Percentiles rank a stretch among this genome's conserved stretches.
phyloP scores from a whole-genome alignment of 441 rosid species.

The Gossypium schwendimanii region DNA sequence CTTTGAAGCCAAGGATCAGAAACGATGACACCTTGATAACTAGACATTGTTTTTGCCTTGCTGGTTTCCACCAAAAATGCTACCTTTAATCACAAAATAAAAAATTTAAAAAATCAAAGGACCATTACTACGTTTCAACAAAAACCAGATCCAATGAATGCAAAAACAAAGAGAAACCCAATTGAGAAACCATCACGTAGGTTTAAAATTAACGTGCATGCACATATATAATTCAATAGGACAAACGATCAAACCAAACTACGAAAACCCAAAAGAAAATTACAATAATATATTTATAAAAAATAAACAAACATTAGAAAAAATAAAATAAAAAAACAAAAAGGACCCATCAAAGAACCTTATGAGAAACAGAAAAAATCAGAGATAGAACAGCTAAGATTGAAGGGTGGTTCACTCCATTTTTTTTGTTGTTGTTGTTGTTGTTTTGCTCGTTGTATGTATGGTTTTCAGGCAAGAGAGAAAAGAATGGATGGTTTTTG shows the following conservation, averaged over 20 bases:
- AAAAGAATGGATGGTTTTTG: not conserved
- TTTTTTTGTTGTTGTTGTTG: too few species aligned
- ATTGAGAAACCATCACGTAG: not conserved
- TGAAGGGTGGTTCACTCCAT: not conserved
- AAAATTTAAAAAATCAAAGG: not conserved
- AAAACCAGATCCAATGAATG: conserved; percentile 4
- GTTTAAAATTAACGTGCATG: conserved; percentile 16
- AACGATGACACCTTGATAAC: conserved; percentile 82
- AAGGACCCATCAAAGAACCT: conserved; percentile 13
- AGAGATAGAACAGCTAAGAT: conserved; percentile 8
- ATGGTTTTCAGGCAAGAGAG: not conserved
- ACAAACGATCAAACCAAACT: not conserved
- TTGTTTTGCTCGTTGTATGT: not conserved
- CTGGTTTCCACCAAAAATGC: conserved; percentile 12
- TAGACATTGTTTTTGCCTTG: conserved; percentile 54
- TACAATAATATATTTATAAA: not conserved
- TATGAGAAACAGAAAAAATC: not conserved
- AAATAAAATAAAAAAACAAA: not conserved
- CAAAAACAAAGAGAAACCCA: conserved; percentile 14
- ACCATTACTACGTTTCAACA: not conserved
- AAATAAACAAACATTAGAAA: not conserved
- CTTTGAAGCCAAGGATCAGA: conserved; percentile 98
- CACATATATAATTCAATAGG: conserved; percentile 3
- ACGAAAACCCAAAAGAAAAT: not conserved
- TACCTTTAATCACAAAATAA: conserved; percentile 1